Percentiles rank a stretch among this genome's conserved stretches.
These are phyloP conservation scores for Phytophthora citrophthora DNA, from an alignment of 352 stramenopile genomes.

Conservation along the genomic window DNA sequence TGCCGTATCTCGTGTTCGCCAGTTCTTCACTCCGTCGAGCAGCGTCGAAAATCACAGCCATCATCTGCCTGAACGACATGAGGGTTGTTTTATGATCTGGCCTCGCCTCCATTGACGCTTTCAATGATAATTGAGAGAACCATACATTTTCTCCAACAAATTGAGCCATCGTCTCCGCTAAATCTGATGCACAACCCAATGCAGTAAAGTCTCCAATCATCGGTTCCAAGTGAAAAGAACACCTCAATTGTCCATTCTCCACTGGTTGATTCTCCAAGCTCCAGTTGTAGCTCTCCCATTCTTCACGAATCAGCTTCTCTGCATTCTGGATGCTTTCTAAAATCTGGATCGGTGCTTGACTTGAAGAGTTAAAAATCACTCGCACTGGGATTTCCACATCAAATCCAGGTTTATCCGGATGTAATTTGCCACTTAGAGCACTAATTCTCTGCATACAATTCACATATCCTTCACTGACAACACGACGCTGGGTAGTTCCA, in stretches of 20 bases:
- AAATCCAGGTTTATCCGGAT: conserved; percentile 5
- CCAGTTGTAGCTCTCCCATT: conserved; percentile 23
- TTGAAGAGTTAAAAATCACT: conserved; percentile 13
- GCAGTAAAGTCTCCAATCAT: conserved; percentile 17
- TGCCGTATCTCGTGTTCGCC: conserved; percentile 20
- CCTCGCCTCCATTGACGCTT: not conserved
- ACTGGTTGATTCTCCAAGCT: conserved; percentile 27
- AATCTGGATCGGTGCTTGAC: conserved; percentile 3
- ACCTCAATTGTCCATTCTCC: conserved; percentile 12
- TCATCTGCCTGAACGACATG: conserved; percentile 26
- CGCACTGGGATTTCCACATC: conserved; percentile 23
- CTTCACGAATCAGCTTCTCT: conserved; percentile 17
- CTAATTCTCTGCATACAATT: conserved; percentile 18
- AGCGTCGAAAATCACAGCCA: conserved; percentile 19
- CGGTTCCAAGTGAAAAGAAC: conserved; percentile 22
- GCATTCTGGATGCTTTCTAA: conserved; percentile 23
- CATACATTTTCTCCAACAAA: conserved; percentile 27
- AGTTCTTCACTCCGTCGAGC: conserved; percentile 22
- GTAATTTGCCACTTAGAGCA: not conserved
- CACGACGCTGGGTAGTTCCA: conserved; percentile 3
- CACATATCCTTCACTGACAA: conserved; percentile 6
- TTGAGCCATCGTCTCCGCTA: conserved; percentile 20
- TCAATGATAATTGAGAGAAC: conserved; percentile 16
- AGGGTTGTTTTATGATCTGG: not conserved
- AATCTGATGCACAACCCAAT: conserved; percentile 9